Conservation (phyloP, 352 stramenopile species). For the Globisporangium radiosum region DNA sequence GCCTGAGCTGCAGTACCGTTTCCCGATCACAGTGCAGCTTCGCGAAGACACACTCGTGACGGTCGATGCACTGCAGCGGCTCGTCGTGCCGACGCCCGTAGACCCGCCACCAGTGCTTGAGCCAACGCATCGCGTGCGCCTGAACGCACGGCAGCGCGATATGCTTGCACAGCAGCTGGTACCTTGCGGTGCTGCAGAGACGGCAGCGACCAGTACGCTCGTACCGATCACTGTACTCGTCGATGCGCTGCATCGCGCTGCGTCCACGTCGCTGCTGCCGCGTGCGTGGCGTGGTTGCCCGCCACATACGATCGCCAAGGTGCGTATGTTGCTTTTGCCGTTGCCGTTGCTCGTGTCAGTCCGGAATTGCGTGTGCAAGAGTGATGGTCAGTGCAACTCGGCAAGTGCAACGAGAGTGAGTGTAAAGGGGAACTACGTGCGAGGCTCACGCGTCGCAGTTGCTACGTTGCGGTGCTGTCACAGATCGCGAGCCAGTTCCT, state of each 20-base stretch:
- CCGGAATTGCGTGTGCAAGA: too few relatives aligned
- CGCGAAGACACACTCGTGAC: slow-evolving; percentile 45
- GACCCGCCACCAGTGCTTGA: slow-evolving; percentile 38
- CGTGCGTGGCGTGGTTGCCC: slow-evolving; percentile 30
- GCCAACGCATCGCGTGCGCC: slow-evolving; percentile 26
- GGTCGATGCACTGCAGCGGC: slow-evolving; percentile 26
- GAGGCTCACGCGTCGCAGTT: neutral
- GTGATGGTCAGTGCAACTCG: neutral
- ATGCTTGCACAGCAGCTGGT: slow-evolving; percentile 19
- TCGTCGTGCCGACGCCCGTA: slow-evolving; percentile 23
- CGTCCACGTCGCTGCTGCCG: slow-evolving; percentile 29
- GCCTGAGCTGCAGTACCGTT: slow-evolving; percentile 46
- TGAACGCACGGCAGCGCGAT: slow-evolving; percentile 39
- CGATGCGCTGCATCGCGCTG: slow-evolving; percentile 25
- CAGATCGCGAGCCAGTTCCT: slow-evolving; percentile 37
- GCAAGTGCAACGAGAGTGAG: too few relatives aligned
- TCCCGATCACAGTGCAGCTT: slow-evolving; percentile 47
- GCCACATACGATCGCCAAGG: slow-evolving; percentile 39
- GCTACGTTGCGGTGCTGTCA: neutral
- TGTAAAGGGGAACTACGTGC: neutral
- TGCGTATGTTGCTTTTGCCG: slow-evolving; percentile 8
- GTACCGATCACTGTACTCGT: slow-evolving; percentile 11
- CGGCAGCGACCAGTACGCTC: slow-evolving; percentile 12
- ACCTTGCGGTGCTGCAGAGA: neutral
- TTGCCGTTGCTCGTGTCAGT: neutral